Conservation (phyloP, 1,139 yeast species). For the Citeromyces hawaiiensis region DNA sequence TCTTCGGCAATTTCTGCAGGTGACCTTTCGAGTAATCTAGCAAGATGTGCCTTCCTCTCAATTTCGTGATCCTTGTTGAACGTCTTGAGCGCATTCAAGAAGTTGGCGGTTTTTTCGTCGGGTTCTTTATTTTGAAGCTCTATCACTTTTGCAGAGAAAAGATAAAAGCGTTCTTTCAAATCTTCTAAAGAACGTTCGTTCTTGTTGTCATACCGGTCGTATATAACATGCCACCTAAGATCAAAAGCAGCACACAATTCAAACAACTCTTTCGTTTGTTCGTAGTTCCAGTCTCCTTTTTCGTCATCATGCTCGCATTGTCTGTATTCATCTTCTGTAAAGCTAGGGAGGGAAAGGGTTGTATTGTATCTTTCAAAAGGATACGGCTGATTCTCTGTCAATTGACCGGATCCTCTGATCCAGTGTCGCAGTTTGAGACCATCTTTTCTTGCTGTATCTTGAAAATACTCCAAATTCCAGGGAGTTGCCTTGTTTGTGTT, state of each 20-base stretch:
- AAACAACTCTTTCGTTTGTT: slow-evolving; percentile 68
- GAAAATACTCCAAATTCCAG: slow-evolving; percentile 63
- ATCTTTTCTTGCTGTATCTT: slow-evolving; percentile 35
- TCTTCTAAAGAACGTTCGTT: slow-evolving; percentile 48
- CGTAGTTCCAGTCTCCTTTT: slow-evolving; percentile 60
- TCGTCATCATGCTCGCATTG: slow-evolving; percentile 4
- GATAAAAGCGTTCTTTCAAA: slow-evolving; percentile 69
- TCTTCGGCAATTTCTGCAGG: slow-evolving; percentile 98
- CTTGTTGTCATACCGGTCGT: slow-evolving; percentile 49
- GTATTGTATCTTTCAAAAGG: slow-evolving; percentile 68
- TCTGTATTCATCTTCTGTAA: slow-evolving; percentile 54
- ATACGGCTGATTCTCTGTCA: slow-evolving; percentile 38
- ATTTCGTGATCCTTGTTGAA: slow-evolving; percentile 58
- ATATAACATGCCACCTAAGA: slow-evolving; percentile 75
- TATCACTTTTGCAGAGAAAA: slow-evolving; percentile 33
- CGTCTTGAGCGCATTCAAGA: slow-evolving; percentile 30
- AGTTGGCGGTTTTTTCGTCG: slow-evolving; percentile 31
- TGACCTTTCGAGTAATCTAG: slow-evolving; percentile 62
- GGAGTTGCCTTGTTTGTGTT: slow-evolving; percentile 58
- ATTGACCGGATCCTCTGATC: slow-evolving; percentile 63
- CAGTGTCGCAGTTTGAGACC: slow-evolving; percentile 58
- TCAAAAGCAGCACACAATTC: slow-evolving; percentile 63
- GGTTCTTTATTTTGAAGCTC: slow-evolving; percentile 21
- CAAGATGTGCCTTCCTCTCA: slow-evolving; percentile 71
- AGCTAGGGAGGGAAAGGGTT: slow-evolving; percentile 53